These are phyloP conservation scores for Gomphus sp. DNA, from an alignment of 1,284 basidiomycete species.

Conservation along the genomic window DNA sequence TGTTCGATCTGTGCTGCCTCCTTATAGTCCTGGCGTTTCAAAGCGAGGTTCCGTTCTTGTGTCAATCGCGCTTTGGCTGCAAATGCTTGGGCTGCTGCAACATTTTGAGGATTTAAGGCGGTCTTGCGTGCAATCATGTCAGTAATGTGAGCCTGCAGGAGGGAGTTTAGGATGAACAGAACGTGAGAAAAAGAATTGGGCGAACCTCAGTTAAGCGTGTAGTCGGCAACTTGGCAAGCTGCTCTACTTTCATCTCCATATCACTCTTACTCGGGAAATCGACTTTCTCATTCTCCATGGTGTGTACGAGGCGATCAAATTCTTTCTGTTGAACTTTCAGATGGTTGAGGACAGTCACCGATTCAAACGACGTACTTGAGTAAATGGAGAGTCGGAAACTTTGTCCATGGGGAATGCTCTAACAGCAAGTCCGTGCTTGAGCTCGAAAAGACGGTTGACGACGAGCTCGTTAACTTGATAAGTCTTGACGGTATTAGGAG, in stretches of 20 bases:
- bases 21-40: constrained; percentile 54
- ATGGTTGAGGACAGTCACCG: not conserved
- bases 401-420: constrained; percentile 66
- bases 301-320: constrained; percentile 50
- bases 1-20: constrained; percentile 54
- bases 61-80: constrained; percentile 52
- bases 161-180: not conserved
- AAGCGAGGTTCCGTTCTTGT: constrained; percentile 61
- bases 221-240: constrained; percentile 47
- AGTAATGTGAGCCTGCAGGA: constrained; percentile 41
- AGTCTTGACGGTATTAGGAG: constrained; percentile 43
- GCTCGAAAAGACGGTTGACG: constrained; percentile 54
- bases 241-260: constrained; percentile 53
- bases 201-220: constrained; percentile 71
- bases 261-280: constrained; percentile 57
- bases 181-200: constrained; percentile 4
- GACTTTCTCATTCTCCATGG: constrained; percentile 45
- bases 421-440: constrained; percentile 60
- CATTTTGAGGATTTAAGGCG: constrained; percentile 34
- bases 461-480: constrained; percentile 68
- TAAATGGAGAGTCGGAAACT: constrained; percentile 64
- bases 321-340: constrained; percentile 45
- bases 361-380: constrained; percentile 36
- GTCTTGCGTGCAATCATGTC: constrained; percentile 65
- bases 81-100: constrained; percentile 28